phyloP scores from a whole-genome alignment of 768 basidiomycete species.

The Panellus pusillus region DNA sequence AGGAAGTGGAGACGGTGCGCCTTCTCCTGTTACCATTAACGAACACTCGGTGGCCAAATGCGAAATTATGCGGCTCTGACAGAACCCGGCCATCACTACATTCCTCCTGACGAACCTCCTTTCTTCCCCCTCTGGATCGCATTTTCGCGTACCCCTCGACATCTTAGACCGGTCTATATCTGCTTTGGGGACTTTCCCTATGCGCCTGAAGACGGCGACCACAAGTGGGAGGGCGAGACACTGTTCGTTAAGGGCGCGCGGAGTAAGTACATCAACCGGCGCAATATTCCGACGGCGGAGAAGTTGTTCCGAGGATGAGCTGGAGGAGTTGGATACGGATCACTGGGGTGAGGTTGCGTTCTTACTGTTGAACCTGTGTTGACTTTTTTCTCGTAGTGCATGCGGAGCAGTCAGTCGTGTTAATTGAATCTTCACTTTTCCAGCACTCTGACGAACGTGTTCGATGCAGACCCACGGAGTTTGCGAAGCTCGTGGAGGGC shows the following conservation, averaged over 20 bases:
- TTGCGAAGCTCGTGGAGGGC: too few relatives aligned
- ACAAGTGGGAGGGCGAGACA: conserved; percentile 55
- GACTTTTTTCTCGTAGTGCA: too few relatives aligned
- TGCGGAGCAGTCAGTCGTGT: too few relatives aligned
- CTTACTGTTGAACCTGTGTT: too few relatives aligned
- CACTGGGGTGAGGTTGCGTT: conserved; percentile 74
- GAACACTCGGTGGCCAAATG: too few relatives aligned
- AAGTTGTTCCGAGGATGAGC: conserved; percentile 68
- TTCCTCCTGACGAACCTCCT: conserved; percentile 86
- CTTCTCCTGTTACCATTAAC: not conserved
- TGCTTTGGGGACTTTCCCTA: conserved; percentile 80
- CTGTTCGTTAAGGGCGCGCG: conserved; percentile 78
- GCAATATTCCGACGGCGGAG: conserved; percentile 60
- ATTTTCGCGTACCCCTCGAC: conserved; percentile 74
- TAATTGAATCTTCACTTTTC: too few relatives aligned
- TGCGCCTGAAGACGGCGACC: conserved; percentile 50
- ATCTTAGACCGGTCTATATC: conserved; percentile 61
- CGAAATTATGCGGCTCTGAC: not conserved
- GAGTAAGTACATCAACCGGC: conserved; percentile 78
- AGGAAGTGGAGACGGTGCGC: conserved; percentile 61
- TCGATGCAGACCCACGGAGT: too few relatives aligned
- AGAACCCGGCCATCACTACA: conserved; percentile 75
- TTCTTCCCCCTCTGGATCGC: conserved; percentile 33
- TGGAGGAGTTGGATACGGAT: conserved; percentile 69
- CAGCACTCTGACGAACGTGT: too few relatives aligned